Percentiles rank a stretch among this genome's conserved stretches.
These are phyloP conservation scores for Luzula sylvatica DNA, from an alignment of 176 grass and related monocot genomes.

Conservation along the genomic window DNA sequence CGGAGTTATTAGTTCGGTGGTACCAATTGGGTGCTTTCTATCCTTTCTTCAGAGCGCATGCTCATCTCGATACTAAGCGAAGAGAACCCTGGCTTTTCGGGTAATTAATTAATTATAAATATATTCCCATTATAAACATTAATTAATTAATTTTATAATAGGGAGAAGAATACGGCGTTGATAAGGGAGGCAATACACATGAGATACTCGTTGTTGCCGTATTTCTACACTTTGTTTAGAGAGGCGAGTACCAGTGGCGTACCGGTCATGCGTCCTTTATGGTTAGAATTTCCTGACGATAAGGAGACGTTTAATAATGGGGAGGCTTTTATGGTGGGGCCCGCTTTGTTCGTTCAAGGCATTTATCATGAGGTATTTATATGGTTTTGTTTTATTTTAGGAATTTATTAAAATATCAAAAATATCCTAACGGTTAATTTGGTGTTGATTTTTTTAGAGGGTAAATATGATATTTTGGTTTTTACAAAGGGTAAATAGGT, in stretches of 20 bases:
- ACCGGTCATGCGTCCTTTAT: conserved; percentile 89
- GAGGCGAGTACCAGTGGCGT: conserved; percentile 76
- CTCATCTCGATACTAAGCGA: conserved; percentile 95
- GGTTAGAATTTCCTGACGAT: conserved; percentile 91
- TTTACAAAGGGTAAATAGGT: too few species aligned
- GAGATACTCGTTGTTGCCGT: conserved; percentile 77
- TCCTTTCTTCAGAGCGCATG: conserved; percentile 91
- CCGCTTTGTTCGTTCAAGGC: conserved; percentile 66
- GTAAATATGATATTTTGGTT: too few species aligned
- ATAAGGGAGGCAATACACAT: conserved; percentile 85
- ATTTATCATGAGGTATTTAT: conserved; percentile 64
- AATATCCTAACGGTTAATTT: too few species aligned
- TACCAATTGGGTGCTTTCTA: conserved; percentile 98
- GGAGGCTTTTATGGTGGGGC: conserved; percentile 84
- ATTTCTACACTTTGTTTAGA: conserved; percentile 89
- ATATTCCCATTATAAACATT: too few species aligned
- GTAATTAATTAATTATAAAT: too few species aligned
- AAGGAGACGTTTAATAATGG: conserved; percentile 90
- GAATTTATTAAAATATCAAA: too few species aligned
- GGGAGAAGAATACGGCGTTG: conserved; percentile 65
- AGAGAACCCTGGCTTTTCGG: conserved; percentile 96
- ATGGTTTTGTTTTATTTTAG: conserved; percentile 3
- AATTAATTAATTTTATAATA: too few species aligned
- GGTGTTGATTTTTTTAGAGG: too few species aligned
- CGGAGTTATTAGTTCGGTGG: conserved; percentile 81